phyloP scores from a whole-genome alignment of 2,329 filamentous ascomycete genomes.

The Grosmannia huntii region DNA sequence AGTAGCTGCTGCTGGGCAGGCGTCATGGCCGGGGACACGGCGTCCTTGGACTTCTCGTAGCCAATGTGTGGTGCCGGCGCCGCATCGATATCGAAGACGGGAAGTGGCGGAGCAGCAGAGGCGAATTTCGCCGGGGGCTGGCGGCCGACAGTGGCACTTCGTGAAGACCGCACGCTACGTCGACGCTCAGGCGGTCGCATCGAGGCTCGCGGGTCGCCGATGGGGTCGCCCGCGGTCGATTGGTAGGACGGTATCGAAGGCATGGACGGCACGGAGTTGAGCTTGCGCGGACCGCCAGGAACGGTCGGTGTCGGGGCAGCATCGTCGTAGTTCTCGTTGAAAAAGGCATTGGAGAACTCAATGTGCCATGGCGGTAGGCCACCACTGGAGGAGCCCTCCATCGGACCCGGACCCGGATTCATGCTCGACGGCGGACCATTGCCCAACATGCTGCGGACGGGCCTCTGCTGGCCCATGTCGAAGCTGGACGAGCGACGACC shows the following conservation, averaged over 20 bases:
- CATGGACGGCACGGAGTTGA: conserved; percentile 22
- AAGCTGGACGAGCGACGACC: conserved; percentile 57
- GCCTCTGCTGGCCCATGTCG: conserved; percentile 46
- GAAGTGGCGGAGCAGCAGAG: conserved; percentile 13
- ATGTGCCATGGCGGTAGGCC: conserved; percentile 26
- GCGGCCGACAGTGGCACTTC: conserved; percentile 28
- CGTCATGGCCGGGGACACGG: conserved; percentile 21
- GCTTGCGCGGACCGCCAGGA: conserved; percentile 59
- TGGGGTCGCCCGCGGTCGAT: conserved; percentile 26
- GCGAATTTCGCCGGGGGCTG: conserved; percentile 18
- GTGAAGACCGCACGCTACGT: conserved; percentile 45
- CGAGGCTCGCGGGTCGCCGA: conserved; percentile 20
- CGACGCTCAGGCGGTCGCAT: conserved; percentile 29
- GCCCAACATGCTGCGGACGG: not conserved
- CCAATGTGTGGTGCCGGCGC: conserved; percentile 46
- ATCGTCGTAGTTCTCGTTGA: conserved; percentile 50
- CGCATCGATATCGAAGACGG: conserved; percentile 30
- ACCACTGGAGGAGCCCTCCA: not conserved
- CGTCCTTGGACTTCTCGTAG: conserved; percentile 45
- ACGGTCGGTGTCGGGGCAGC: conserved; percentile 79
- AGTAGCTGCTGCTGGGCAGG: not conserved
- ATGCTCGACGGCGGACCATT: not conserved
- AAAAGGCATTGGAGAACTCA: conserved; percentile 35
- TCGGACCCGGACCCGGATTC: not conserved
- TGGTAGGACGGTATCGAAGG: conserved; percentile 24